Conservation (phyloP, 1,139 yeast genomes). For the Ogataea hybrid region DNA sequence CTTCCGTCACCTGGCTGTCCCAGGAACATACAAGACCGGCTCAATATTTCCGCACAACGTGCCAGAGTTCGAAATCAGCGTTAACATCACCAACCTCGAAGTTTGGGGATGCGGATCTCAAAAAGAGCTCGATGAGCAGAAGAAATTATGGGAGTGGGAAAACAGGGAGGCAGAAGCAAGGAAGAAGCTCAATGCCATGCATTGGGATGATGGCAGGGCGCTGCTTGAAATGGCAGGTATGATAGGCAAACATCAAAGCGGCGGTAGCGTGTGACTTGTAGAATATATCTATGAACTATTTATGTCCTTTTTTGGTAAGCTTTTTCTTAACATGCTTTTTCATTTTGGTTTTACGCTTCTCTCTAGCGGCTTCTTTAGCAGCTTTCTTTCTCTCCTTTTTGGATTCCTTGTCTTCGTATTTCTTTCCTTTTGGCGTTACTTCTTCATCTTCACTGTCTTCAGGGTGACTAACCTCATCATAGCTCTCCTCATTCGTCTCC, state of each 20-base stretch:
- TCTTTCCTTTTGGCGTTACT: slow-evolving; percentile 61
- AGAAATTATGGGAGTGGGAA: slow-evolving; percentile 88
- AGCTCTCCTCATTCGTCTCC: slow-evolving; percentile 23
- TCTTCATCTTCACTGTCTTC: slow-evolving; percentile 38
- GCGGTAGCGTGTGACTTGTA: slow-evolving; percentile 52
- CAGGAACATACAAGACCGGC: slow-evolving; percentile 45
- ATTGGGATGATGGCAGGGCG: slow-evolving; percentile 79
- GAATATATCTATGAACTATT: slow-evolving; percentile 4
- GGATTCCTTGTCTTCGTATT: slow-evolving; percentile 77
- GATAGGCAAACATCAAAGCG: slow-evolving; percentile 68
- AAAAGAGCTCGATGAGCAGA: slow-evolving; percentile 73
- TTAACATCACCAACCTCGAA: slow-evolving; percentile 72
- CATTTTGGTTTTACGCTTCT: slow-evolving; percentile 86
- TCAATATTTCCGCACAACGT: slow-evolving; percentile 24
- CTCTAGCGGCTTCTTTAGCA: slow-evolving; percentile 80
- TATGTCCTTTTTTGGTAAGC: slow-evolving; percentile 48
- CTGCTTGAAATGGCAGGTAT: slow-evolving; percentile 89
- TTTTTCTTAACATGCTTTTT: slow-evolving; percentile 90
- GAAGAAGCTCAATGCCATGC: slow-evolving; percentile 59
- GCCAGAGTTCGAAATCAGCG: slow-evolving; percentile 64
- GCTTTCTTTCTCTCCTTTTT: slow-evolving; percentile 84
- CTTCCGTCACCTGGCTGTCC: slow-evolving; percentile 64
- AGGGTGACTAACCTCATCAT: slow-evolving; percentile 29
- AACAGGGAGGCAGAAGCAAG: slow-evolving; percentile 79
- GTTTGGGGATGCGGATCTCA: slow-evolving; percentile 91